Percentiles rank a stretch among this genome's conserved stretches.
Evolutionary conservation across 2,329 filamentous ascomycete species (phyloP).

Genomic region (Coniella lustricola): DNA sequence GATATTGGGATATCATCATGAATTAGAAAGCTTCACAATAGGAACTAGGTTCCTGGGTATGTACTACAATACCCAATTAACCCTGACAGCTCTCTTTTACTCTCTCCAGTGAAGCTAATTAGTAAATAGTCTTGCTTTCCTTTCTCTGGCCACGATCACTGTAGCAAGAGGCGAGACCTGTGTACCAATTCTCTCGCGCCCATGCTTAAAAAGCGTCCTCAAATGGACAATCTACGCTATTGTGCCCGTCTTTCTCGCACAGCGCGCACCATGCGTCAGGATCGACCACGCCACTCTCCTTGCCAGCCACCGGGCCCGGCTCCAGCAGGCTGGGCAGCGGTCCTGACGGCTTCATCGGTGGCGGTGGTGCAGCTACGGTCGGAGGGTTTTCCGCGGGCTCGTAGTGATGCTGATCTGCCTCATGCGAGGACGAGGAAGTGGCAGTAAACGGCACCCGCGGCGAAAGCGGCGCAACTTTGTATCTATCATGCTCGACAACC

Average conservation of each 20-base stretch:
- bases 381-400: too few species aligned
- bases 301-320: conserved; percentile 65
- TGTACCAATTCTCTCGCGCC: too few species aligned
- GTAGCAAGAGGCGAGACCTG: too few species aligned
- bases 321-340: conserved; percentile 57
- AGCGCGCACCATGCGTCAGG: conserved; percentile 92
- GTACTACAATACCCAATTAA: too few species aligned
- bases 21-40: too few species aligned
- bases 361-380: too few species aligned
- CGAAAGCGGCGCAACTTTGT: conserved; percentile 48
- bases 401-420: conserved; percentile 32
- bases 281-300: conserved; percentile 71
- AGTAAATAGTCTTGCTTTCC: too few species aligned
- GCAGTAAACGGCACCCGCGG: conserved; percentile 31
- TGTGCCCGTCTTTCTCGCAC: conserved; percentile 92
- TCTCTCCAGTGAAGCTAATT: too few species aligned
- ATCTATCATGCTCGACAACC: conserved; percentile 30
- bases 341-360: conserved; percentile 26
- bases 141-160: too few species aligned
- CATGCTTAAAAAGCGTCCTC: conserved; percentile 68
- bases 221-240: conserved; percentile 90
- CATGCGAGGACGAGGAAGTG: conserved; percentile 31
- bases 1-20: too few species aligned
- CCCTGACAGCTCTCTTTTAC: too few species aligned
- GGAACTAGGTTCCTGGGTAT: too few species aligned